Conservation (phyloP, 306 rosid species). For the Rosa multiflora region DNA sequence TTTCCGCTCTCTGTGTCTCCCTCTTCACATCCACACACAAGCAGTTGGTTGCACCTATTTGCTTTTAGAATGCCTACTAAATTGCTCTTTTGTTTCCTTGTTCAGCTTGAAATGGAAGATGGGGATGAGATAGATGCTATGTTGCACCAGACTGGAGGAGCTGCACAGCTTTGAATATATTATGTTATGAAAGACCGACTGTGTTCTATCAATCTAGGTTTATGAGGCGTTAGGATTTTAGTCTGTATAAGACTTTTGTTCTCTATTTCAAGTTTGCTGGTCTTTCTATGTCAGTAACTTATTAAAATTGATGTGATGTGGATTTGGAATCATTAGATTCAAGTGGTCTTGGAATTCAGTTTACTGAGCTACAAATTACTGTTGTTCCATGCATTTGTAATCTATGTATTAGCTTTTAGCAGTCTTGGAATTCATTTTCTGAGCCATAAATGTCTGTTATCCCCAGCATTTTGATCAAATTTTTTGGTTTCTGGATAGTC, state of each 20-base stretch:
- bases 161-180: slow-evolving; percentile 2
- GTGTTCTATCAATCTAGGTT: slow-evolving; percentile 1
- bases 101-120: slow-evolving; percentile 60
- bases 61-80: not conserved
- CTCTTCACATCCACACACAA: not conserved
- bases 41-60: not conserved
- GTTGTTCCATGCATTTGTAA: not conserved
- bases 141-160: slow-evolving; percentile 73
- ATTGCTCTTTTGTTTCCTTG: not conserved
- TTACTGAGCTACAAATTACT: not conserved
- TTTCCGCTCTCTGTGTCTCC: not conserved
- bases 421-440: not conserved
- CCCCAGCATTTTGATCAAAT: not conserved
- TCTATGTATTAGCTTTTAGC: not conserved
- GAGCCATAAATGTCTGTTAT: not conserved
- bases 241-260: not conserved
- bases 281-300: not conserved
- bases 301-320: not conserved
- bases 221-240: not conserved
- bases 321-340: not conserved
- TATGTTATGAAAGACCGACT: not conserved
- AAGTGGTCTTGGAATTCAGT: not conserved
- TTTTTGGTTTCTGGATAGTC: not conserved
- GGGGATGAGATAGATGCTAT: slow-evolving; percentile 75
- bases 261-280: not conserved